Evolutionary conservation across 2,329 filamentous ascomycete species (phyloP).

Genomic region (Trichophyton simii): DNA sequence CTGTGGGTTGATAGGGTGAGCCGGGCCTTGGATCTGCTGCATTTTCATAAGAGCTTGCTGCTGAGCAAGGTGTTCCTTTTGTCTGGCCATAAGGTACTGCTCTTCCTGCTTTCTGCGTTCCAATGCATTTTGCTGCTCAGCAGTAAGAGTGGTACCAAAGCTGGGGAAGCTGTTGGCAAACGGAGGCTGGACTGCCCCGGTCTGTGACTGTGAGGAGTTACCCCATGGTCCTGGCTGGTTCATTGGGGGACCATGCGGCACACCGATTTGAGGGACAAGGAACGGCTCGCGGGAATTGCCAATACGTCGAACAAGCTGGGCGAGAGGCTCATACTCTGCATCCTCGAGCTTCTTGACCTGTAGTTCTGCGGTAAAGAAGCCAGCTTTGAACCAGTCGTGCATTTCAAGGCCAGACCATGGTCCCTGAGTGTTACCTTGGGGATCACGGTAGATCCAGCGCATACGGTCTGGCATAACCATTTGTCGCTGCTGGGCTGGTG

Average conservation of each 20-base stretch:
- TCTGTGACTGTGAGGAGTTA: constrained; percentile 37
- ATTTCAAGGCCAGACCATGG: constrained; percentile 95
- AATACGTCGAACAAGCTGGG: constrained; percentile 86
- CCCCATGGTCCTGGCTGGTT: constrained; percentile 39
- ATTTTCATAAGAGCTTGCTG: constrained; percentile 68
- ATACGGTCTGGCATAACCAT: constrained; percentile 99
- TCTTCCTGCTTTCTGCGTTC: constrained; percentile 96
- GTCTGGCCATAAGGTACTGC: constrained; percentile 89
- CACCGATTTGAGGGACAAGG: constrained; percentile 90
- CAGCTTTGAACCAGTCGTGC: constrained; percentile 99
- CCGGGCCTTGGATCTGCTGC: constrained; percentile 51
- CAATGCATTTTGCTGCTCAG: constrained; percentile 93
- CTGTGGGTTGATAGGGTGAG: constrained; percentile 42
- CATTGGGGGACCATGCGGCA: constrained; percentile 68
- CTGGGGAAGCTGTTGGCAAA: constrained; percentile 89
- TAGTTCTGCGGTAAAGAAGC: constrained; percentile 90
- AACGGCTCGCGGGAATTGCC: constrained; percentile 97
- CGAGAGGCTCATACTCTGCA: constrained; percentile 82
- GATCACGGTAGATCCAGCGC: constrained; percentile 96
- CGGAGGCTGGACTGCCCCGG: constrained; percentile 64
- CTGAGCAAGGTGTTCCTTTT: constrained; percentile 82
- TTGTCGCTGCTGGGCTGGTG: constrained; percentile 57
- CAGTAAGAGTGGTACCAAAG: constrained; percentile 90
- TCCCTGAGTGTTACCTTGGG: constrained; percentile 80
- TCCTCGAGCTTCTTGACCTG: constrained; percentile 94